Conservation (phyloP, 805 yeast species). For the Zygosaccharomyces kombuchaensis region DNA sequence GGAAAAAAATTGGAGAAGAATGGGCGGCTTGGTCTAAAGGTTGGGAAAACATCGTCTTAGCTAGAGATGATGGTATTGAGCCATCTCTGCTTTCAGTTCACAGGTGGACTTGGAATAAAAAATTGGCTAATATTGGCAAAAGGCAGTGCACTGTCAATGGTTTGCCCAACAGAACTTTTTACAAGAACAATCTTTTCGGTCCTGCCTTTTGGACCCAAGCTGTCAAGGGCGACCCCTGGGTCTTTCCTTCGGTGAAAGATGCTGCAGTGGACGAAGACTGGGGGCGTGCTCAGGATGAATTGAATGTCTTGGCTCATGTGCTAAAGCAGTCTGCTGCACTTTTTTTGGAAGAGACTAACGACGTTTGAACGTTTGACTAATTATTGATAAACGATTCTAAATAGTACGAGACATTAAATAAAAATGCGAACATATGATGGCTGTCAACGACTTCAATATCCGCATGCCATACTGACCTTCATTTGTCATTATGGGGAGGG, state of each 20-base stretch:
- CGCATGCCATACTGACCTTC: no score
- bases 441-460: no score
- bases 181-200: conserved; percentile 64
- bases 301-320: conserved; percentile 41
- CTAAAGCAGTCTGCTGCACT: conserved; percentile 32
- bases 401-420: not conserved
- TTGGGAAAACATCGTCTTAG: conserved; percentile 55
- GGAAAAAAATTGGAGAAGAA: conserved; percentile 44
- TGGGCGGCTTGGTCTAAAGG: conserved; percentile 53
- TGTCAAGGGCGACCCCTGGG: conserved; percentile 43
- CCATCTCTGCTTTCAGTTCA: conserved; percentile 67
- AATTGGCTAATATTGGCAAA: conserved; percentile 52
- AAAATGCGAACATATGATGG: not conserved
- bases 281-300: conserved; percentile 50
- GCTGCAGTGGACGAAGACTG: conserved; percentile 48
- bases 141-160: conserved; percentile 45
- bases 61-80: conserved; percentile 56
- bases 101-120: conserved; percentile 80
- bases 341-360: conserved; percentile 31
- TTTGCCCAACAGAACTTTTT: conserved; percentile 55
- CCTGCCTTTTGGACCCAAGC: conserved; percentile 58
- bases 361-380: conserved; percentile 12
- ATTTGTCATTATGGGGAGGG: no score
- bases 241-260: conserved; percentile 77
- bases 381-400: conserved; percentile 1